Base-by-base conservation (phyloP, 768 basidiomycete species). In the Rossbeevera mucosa region DNA sequence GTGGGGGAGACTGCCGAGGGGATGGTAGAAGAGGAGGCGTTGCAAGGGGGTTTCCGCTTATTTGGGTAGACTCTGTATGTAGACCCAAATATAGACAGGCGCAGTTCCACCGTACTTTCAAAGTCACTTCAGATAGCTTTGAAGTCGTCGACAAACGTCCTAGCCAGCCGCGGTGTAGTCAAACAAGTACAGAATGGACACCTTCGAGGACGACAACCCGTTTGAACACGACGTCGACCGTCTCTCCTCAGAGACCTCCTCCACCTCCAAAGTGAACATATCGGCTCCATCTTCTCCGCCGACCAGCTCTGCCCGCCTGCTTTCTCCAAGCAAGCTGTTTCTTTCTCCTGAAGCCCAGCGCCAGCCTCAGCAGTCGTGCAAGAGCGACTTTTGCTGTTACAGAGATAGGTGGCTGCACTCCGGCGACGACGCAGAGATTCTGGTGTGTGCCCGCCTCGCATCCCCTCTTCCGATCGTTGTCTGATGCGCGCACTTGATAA, bases 391-490 rank as follows among this genome's bases (percentile, higher is more conserved):
- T 61, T 91, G 89, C 64, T 91, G 89, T 61, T 68, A 75, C 22
- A 76, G 85, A 53, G 91, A 93, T 64, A 78, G 80, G 60, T 83
- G 83, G 68, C 64, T 93, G 55, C 90, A 93, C 70, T 86, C 83
- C 0, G 88, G 87, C 44, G 88, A 91, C 41, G 89, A 91, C 62
- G 74, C 81, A 18, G 90, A 91, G 72, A 87, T 93, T 60, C 64
- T 80, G 73, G 91, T 91, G 54, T 49, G 85, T 74, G 6, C 47
- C 28, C 13, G 13, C 30, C 20, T 25, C 28, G 4, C 28, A 38
- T 41, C 26, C n/a, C 24, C 48, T 5, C 22, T 14, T 24, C 33
- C 18, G n/a, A 13, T 46, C 14, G 41, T 44, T 40, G 30, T 14
- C 54, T 61, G 40, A 64, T 12, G 53, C 46, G 40, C 38, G 24